A percentile compares a stretch with the other conserved stretches of the same genome.
Conservation (phyloP, 148 eudicot genomes). For the Camellia sinensis region DNA sequence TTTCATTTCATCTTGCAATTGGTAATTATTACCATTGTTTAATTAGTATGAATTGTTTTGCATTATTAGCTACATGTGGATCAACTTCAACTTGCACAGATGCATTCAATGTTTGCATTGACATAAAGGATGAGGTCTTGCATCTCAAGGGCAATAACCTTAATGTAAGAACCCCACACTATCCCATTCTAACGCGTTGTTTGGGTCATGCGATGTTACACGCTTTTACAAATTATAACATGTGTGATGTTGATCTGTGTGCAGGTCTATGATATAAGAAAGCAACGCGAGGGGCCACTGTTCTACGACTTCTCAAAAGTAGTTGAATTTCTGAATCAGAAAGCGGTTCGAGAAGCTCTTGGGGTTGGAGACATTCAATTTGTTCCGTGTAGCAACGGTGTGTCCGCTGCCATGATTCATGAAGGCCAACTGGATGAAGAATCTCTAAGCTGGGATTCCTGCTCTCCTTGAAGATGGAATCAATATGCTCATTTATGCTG, state of each 20-base stretch:
- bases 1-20: no score
- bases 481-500: constrained; percentile 68
- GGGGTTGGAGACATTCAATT: constrained; percentile 78
- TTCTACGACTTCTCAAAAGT: constrained; percentile 76
- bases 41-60: background rate
- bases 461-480: constrained; percentile 76
- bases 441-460: constrained; percentile 77
- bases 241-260: background rate
- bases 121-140: constrained; percentile 59
- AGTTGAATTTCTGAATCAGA: constrained; percentile 57
- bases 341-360: constrained; percentile 52
- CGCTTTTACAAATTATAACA: no score
- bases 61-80: constrained; percentile 44
- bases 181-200: background rate
- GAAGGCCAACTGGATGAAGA: constrained; percentile 70
- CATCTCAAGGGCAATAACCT: constrained; percentile 29
- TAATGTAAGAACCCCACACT: constrained; percentile 42
- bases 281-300: constrained; percentile 43
- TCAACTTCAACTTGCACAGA: constrained; percentile 35
- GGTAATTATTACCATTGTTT: no score
- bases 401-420: constrained; percentile 56
- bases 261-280: constrained; percentile 83
- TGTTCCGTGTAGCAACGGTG: constrained; percentile 61
- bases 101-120: constrained; percentile 50
- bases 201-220: background rate